Evolutionary conservation across 108 stramenopile genomes (phyloP).

Genomic region (Conticribra guillardii): DNA sequence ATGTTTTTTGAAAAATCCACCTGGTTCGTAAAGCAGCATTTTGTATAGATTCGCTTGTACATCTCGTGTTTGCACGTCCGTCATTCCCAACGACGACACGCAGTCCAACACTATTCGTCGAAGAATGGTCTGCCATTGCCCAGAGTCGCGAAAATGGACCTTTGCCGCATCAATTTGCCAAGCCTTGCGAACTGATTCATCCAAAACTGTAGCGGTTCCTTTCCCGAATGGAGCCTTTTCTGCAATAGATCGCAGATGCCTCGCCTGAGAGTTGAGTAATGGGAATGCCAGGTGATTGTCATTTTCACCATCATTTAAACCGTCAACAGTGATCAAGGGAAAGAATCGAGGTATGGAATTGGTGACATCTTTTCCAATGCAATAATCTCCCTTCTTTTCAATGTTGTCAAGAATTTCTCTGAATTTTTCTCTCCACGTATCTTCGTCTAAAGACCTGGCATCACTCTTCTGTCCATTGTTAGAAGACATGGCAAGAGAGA

Average conservation of each 20-base stretch:
- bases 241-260: neutral
- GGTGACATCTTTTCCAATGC: neutral
- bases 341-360: neutral
- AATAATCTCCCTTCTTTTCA: no score
- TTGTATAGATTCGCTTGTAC: conserved; percentile 36
- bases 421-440: no score
- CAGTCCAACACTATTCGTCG: neutral
- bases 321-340: neutral
- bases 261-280: neutral
- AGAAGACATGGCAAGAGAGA: no score
- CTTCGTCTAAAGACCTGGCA: no score
- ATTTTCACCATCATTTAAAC: conserved; percentile 1
- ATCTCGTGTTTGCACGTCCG: neutral
- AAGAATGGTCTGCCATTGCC: conserved; percentile 2
- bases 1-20: conserved; percentile 36
- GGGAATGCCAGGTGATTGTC: conserved; percentile 2
- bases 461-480: no score
- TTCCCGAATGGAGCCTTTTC: conserved; percentile 30
- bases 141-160: conserved; percentile 1
- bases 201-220: conserved; percentile 18
- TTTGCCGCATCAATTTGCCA: conserved; percentile 20
- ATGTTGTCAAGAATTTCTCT: no score
- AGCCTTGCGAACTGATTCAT: conserved; percentile 25
- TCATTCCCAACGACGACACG: neutral
- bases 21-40: conserved; percentile 34